These are phyloP conservation scores for Nemania abortiva DNA, from an alignment of 2,329 filamentous ascomycete genomes.

Conservation along the genomic window DNA sequence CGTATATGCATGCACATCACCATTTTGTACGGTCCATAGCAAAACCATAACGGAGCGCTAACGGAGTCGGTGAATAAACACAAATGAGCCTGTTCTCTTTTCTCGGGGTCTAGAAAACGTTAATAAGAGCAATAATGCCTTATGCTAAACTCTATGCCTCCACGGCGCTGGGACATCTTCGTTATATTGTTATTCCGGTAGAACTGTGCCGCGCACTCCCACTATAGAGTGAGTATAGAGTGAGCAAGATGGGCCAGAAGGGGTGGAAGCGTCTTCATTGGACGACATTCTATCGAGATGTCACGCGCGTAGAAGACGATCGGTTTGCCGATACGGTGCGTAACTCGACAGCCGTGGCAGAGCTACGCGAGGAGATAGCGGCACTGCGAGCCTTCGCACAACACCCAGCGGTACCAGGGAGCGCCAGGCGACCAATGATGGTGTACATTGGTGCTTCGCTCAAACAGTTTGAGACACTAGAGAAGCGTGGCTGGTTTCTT, in stretches of 20 bases:
- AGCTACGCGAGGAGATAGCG: conserved; percentile 26
- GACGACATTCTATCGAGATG: conserved; percentile 32
- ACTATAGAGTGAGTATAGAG: background rate
- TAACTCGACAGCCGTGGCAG: conserved; percentile 15
- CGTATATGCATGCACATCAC: conserved; percentile 14
- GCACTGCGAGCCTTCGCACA: conserved; percentile 23
- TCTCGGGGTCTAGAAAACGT: background rate
- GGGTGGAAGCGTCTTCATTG: conserved; percentile 22
- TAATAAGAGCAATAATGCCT: background rate
- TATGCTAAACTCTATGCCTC: background rate
- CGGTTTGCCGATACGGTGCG: conserved; percentile 8
- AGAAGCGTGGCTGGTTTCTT: conserved; percentile 26
- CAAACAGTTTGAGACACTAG: conserved; percentile 27
- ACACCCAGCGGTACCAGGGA: conserved; percentile 19
- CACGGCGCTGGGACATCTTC: background rate
- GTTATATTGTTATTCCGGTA: conserved; percentile 2
- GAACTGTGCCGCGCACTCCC: background rate
- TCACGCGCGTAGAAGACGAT: conserved; percentile 15
- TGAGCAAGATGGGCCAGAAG: conserved; percentile 11
- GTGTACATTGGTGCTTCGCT: conserved; percentile 26
- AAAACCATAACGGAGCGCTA: background rate
- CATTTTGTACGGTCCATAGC: conserved; percentile 2
- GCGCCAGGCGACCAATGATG: conserved; percentile 18
- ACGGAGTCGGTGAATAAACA: background rate
- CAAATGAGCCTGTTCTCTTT: background rate